Evolutionary conservation across 495 filamentous ascomycete species (phyloP).

Genomic region (Aspergillus baeticus): DNA sequence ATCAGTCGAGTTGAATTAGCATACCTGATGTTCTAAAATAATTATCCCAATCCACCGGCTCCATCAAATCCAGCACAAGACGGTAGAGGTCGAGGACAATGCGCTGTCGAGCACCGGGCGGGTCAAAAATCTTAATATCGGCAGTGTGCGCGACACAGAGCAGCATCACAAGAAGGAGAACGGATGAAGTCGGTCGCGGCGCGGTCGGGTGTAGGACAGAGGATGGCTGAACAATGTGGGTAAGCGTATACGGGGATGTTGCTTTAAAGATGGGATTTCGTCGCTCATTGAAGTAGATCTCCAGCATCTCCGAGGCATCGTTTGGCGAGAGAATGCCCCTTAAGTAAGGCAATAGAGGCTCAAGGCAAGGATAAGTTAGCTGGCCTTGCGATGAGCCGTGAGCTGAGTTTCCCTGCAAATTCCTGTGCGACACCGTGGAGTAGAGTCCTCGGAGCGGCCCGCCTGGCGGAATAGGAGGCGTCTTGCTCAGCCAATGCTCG

Average conservation of each 20-base stretch:
- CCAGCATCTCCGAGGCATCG: slow-evolving; percentile 15
- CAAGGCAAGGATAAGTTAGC: slow-evolving; percentile 1
- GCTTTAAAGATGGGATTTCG: slow-evolving; percentile 14
- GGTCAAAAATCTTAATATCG: slow-evolving; percentile 12
- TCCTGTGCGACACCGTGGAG: background rate
- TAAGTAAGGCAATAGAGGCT: slow-evolving; percentile 3
- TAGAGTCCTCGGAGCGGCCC: slow-evolving; percentile 1
- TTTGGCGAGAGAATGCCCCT: background rate
- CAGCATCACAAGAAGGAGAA: slow-evolving; percentile 11
- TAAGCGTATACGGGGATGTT: slow-evolving; percentile 5
- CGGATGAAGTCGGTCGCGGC: slow-evolving; percentile 8
- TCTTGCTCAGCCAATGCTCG: slow-evolving; percentile 9
- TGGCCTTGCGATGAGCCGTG: background rate
- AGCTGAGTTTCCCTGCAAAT: background rate
- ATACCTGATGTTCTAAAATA: slow-evolving; percentile 13
- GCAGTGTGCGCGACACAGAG: slow-evolving; percentile 11
- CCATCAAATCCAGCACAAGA: slow-evolving; percentile 3
- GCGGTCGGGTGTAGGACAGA: slow-evolving; percentile 8
- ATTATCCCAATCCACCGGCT: slow-evolving; percentile 10
- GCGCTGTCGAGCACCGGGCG: slow-evolving; percentile 4
- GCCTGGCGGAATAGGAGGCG: background rate
- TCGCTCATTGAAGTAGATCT: slow-evolving; percentile 14
- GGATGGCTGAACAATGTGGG: slow-evolving; percentile 4
- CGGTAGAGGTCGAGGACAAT: slow-evolving; percentile 13
- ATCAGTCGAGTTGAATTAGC: background rate